phyloP scores from a whole-genome alignment of 2,329 filamentous ascomycete genomes.

The Clonostachys solani region DNA sequence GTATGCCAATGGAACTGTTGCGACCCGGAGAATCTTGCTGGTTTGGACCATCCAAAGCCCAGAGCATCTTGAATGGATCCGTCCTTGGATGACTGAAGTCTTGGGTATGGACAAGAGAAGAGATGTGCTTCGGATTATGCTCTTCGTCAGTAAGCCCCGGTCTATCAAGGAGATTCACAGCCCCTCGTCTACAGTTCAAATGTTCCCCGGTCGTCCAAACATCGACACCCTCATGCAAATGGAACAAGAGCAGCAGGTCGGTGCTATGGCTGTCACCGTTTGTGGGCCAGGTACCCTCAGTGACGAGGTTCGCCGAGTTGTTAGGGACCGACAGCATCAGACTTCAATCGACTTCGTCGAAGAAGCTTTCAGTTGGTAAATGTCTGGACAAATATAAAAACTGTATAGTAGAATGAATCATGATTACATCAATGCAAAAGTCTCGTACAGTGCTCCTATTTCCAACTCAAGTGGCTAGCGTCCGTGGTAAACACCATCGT shows the following conservation, averaged over 20 bases:
- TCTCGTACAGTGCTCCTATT: too few relatives aligned
- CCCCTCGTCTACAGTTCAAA: conserved; percentile 73
- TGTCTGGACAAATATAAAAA: not conserved
- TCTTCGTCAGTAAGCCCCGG: conserved; percentile 71
- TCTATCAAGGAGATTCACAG: conserved; percentile 79
- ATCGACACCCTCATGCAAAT: conserved; percentile 67
- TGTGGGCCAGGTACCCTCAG: conserved; percentile 71
- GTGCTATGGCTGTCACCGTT: conserved; percentile 69
- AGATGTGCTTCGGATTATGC: conserved; percentile 70
- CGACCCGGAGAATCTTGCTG: conserved; percentile 66
- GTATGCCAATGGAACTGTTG: conserved; percentile 64
- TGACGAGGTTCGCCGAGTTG: conserved; percentile 68
- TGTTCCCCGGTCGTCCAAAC: conserved; percentile 78
- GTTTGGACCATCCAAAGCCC: conserved; percentile 78
- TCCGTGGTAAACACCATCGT: too few relatives aligned
- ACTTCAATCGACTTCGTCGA: conserved; percentile 75
- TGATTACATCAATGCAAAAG: too few relatives aligned
- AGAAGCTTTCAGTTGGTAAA: conserved; percentile 65
- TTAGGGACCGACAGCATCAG: conserved; percentile 58
- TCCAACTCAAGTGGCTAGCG: too few relatives aligned
- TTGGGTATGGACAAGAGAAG: conserved; percentile 70
- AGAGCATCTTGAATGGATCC: conserved; percentile 80
- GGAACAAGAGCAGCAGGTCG: conserved; percentile 71
- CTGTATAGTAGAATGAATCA: too few relatives aligned
- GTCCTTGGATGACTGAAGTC: conserved; percentile 80